Evolutionary conservation across 2,329 filamentous ascomycete species (phyloP).

Genomic region (Phyllosticta capitalensis): DNA sequence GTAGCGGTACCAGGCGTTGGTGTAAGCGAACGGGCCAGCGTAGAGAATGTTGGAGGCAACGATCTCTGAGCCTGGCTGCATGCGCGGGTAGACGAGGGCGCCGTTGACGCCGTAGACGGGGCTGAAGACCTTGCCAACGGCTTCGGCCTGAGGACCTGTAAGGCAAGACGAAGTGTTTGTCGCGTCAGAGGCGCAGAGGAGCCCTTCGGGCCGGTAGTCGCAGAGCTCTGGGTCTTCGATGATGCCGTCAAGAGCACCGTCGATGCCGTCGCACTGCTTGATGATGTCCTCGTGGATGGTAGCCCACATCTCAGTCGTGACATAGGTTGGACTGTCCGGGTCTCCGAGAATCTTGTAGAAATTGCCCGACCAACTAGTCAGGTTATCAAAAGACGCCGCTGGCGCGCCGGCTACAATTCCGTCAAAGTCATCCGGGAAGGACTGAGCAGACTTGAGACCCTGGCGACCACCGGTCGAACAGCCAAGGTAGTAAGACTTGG

Average conservation of each 20-base stretch:
- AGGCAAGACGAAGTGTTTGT: slow-evolving; percentile 33
- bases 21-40: slow-evolving; percentile 34
- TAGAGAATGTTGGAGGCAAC: slow-evolving; percentile 15
- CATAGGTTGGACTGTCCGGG: slow-evolving; percentile 28
- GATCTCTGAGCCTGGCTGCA: slow-evolving; percentile 40
- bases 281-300: slow-evolving; percentile 36
- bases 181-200: slow-evolving; percentile 27
- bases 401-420: slow-evolving; percentile 28
- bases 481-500: slow-evolving; percentile 32
- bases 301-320: slow-evolving; percentile 31
- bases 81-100: slow-evolving; percentile 40
- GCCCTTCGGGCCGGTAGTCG: slow-evolving; percentile 31
- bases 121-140: slow-evolving; percentile 34
- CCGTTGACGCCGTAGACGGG: slow-evolving; percentile 36
- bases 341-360: slow-evolving; percentile 23
- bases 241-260: slow-evolving; percentile 40
- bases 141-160: slow-evolving; percentile 33
- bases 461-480: slow-evolving; percentile 31
- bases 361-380: slow-evolving; percentile 24
- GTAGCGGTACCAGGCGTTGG: slow-evolving; percentile 40
- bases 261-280: slow-evolving; percentile 41
- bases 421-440: slow-evolving; percentile 28
- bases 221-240: slow-evolving; percentile 39
- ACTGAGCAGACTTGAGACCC: slow-evolving; percentile 20
- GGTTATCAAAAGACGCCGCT: slow-evolving; percentile 24